A percentile compares a stretch with the other conserved stretches of the same genome.
These are phyloP conservation scores for Hymenoscyphus linearis DNA, from an alignment of 2,329 filamentous ascomycete genomes.

Conservation along the genomic window DNA sequence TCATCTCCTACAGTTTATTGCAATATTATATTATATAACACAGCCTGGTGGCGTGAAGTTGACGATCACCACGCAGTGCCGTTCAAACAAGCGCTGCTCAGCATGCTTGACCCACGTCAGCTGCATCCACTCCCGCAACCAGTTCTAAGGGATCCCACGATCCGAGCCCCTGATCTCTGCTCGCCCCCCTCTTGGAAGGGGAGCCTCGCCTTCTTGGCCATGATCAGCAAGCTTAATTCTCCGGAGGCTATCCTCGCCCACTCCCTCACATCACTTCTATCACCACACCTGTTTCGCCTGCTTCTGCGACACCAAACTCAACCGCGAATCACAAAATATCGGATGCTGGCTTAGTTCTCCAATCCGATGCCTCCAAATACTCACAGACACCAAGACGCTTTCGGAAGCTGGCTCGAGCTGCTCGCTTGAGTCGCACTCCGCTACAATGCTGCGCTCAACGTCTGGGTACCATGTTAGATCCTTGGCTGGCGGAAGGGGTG, in stretches of 20 bases:
- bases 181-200: background rate
- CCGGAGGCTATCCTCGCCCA: background rate
- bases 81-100: background rate
- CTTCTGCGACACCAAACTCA: background rate
- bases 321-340: background rate
- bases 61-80: background rate
- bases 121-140: constrained; percentile 9
- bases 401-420: constrained; percentile 13
- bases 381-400: constrained; percentile 9
- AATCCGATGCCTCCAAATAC: constrained; percentile 16
- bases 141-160: background rate
- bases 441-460: constrained; percentile 26
- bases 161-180: background rate
- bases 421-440: constrained; percentile 20
- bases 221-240: constrained; percentile 1
- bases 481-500: constrained; percentile 19
- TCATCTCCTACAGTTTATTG: too few species aligned
- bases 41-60: background rate
- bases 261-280: background rate
- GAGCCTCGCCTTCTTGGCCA: constrained; percentile 1
- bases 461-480: constrained; percentile 28
- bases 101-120: constrained; percentile 5
- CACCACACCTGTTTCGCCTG: background rate
- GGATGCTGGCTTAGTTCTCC: constrained; percentile 1
- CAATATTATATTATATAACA: background rate